These are phyloP conservation scores for Paxillus ammoniavirescens DNA, from an alignment of 768 basidiomycete genomes.

Conservation along the genomic window DNA sequence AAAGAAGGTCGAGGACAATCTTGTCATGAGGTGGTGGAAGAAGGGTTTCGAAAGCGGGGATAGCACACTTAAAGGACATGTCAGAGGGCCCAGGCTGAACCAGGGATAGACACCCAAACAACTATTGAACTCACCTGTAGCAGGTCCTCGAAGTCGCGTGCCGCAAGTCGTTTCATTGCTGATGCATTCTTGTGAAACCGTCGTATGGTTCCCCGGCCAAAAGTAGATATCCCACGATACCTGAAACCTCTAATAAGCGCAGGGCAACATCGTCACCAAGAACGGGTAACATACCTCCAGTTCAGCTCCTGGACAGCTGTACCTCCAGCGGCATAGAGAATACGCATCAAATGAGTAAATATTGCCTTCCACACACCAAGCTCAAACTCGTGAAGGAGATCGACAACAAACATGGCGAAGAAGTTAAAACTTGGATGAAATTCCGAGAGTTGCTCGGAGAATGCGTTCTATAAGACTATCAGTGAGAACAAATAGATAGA, in stretches of 20 bases:
- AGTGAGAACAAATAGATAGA: not conserved
- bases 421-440: not conserved
- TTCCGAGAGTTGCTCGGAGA: not conserved
- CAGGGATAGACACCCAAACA: too few species aligned
- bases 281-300: constrained; percentile 3
- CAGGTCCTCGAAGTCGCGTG: constrained; percentile 39
- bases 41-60: constrained; percentile 13
- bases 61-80: constrained; percentile 4
- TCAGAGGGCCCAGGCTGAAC: too few species aligned
- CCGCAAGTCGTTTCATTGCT: constrained; percentile 34
- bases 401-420: not conserved
- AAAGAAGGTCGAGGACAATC: constrained; percentile 23
- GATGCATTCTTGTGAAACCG: constrained; percentile 33
- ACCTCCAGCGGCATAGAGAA: constrained; percentile 3
- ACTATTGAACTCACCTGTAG: constrained; percentile 21
- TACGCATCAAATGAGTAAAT: not conserved
- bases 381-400: constrained; percentile 1
- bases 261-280: too few species aligned
- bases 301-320: constrained; percentile 12
- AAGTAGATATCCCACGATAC: constrained; percentile 30
- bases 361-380: not conserved
- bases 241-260: constrained; percentile 11
- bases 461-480: not conserved
- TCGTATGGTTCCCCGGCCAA: constrained; percentile 33
- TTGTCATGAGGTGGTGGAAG: constrained; percentile 16